These are phyloP conservation scores for Ophiostoma pallidulum DNA, from an alignment of 2,329 filamentous ascomycete species.

Conservation along the genomic window DNA sequence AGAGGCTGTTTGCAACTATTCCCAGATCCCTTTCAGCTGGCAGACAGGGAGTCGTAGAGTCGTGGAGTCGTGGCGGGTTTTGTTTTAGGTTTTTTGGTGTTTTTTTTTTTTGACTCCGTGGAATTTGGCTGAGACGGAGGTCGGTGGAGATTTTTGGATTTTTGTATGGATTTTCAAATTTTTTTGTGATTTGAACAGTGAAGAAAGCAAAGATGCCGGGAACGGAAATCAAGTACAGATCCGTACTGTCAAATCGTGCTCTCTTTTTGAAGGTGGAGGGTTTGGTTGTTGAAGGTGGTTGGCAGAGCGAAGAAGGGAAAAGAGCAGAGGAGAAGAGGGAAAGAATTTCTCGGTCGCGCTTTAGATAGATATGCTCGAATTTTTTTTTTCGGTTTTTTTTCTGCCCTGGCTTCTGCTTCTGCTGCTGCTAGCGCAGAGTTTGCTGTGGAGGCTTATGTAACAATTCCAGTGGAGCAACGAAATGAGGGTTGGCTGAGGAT, in stretches of 20 bases:
- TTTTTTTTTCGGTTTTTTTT: conserved; percentile 12
- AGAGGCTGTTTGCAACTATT: not conserved
- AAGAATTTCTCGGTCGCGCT: conserved; percentile 13
- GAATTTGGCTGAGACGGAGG: conserved; percentile 14
- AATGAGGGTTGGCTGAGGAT: conserved; percentile 4
- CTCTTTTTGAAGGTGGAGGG: conserved; percentile 24
- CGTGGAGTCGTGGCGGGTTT: conserved; percentile 6
- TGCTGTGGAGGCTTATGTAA: conserved; percentile 11
- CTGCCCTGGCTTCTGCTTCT: conserved; percentile 3
- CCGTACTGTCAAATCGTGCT: conserved; percentile 34
- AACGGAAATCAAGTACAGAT: conserved; percentile 50
- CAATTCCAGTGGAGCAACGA: not conserved
- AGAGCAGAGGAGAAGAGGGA: conserved; percentile 12
- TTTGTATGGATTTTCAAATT: conserved; percentile 47
- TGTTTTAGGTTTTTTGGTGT: conserved; percentile 13
- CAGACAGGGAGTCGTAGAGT: conserved; percentile 1
- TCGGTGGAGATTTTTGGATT: conserved; percentile 25
- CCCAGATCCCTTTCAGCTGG: conserved; percentile 5
- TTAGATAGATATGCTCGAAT: conserved; percentile 9
- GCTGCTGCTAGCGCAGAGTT: not conserved
- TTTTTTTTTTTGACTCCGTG: conserved; percentile 13
- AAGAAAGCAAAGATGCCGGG: conserved; percentile 43
- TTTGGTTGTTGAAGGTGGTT: conserved; percentile 34
- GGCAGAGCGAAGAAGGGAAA: conserved; percentile 13
- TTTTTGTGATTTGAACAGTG: conserved; percentile 48